Evolutionary conservation across 2,329 filamentous ascomycete species (phyloP), one percentile per base, ranked within the genome.

Genomic region (Fusarium tuaranense): DNA sequence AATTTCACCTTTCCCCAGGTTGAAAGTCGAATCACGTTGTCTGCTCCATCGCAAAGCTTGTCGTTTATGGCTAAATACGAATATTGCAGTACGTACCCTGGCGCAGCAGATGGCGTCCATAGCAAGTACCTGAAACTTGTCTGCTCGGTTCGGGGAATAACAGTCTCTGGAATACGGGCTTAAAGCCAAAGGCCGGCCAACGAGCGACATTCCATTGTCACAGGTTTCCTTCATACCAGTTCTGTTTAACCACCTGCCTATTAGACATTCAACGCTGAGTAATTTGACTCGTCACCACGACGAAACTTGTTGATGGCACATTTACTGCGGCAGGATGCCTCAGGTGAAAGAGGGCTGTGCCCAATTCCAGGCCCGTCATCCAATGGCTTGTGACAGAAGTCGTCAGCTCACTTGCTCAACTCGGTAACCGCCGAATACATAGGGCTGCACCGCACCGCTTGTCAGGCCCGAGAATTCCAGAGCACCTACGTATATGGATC

Each of bases 261-360:
- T 30, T 32, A 27, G 25, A n/a, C 16, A n/a, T 20, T 32, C 5
- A 7, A 32, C 18, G 51, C 18, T 32, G 18, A 53, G 48, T 14
- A 53, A 55, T 55, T 55, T 55, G 27, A 55, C 51, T 55, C 51
- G 27, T 55, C 51, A 53, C 48, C 48, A 55, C 51, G 51, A 55
- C 51, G 51, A 55, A 55, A 32, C 51, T 20, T 30, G 20, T 46
- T 22, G 18, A 20, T 32, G 27, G 27, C 25, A 32, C 18, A 32
- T n/a, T 27, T 53, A 27, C 16, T 32, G 48, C 18, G 6, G 51
- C 18, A 55, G 10, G 7, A 55, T 12, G 27, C 48, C 48, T 53
- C 48, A 20, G 48, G 48, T 14, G 51, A 55, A 55, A 55, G 27
- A 55, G 20, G 51, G 51, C 51, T 55, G 12, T 55, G 51, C 18